Evolutionary conservation across 768 basidiomycete genomes (phyloP).

Genomic region (Leccinum uliginosum): DNA sequence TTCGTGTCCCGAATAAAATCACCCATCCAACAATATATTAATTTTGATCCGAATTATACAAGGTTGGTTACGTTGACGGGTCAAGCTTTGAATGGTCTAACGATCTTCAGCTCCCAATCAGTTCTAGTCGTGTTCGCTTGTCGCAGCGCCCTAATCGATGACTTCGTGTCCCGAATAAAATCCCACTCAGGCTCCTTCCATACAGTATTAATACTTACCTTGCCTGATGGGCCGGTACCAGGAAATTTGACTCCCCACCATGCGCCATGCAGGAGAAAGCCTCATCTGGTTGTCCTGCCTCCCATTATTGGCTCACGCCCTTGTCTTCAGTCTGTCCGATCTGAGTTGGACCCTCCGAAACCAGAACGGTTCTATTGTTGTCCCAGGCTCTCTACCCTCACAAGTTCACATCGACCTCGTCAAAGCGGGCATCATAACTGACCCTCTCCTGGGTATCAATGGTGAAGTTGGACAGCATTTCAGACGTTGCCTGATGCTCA

Average conservation of each 20-base stretch:
- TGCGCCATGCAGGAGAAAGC: neutral
- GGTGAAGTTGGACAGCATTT: constrained; percentile 31
- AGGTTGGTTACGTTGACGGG: too few species aligned
- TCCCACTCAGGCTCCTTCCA: too few species aligned
- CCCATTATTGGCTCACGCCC: constrained; percentile 13
- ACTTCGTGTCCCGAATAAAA: too few species aligned
- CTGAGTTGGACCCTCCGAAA: constrained; percentile 52
- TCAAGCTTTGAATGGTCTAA: too few species aligned
- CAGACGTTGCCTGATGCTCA: neutral
- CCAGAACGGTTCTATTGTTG: constrained; percentile 48
- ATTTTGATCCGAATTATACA: too few species aligned
- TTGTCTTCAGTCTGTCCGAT: constrained; percentile 40
- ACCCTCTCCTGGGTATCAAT: constrained; percentile 50
- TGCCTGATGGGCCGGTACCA: too few species aligned
- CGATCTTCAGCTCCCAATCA: too few species aligned
- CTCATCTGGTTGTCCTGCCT: constrained; percentile 4
- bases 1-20: too few species aligned
- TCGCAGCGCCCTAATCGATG: too few species aligned
- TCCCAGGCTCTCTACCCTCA: constrained; percentile 49
- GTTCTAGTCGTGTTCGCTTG: too few species aligned
- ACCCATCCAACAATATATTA: too few species aligned
- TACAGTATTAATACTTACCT: too few species aligned
- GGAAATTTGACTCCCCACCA: neutral
- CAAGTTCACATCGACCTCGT: constrained; percentile 52
- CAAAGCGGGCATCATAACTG: constrained; percentile 49